These are phyloP conservation scores for Cylindrotheca closterium DNA, from an alignment of 108 stramenopile species.

Conservation along the genomic window DNA sequence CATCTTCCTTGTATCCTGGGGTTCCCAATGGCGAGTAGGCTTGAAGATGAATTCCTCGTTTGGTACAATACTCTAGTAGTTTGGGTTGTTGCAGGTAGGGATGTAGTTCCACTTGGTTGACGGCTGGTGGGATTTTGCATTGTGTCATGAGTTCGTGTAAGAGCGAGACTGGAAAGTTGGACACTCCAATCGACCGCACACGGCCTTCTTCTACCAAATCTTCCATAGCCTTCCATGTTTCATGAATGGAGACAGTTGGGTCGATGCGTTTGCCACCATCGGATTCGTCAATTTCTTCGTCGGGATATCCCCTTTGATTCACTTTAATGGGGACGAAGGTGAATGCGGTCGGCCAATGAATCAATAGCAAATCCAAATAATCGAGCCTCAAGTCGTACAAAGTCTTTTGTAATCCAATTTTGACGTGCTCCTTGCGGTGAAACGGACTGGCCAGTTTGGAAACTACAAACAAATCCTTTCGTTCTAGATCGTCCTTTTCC, in stretches of 20 bases:
- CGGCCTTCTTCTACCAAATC: slow-evolving; percentile 63
- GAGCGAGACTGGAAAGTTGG: slow-evolving; percentile 78
- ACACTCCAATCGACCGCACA: slow-evolving; percentile 78
- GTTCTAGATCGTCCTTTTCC: slow-evolving; percentile 21
- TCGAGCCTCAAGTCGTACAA: slow-evolving; percentile 75
- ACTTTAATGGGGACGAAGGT: slow-evolving; percentile 68
- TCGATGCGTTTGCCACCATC: slow-evolving; percentile 62
- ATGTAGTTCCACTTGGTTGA: slow-evolving; percentile 91
- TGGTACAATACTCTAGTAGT: slow-evolving; percentile 68
- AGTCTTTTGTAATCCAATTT: slow-evolving; percentile 69
- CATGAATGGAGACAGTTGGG: slow-evolving; percentile 50
- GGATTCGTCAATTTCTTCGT: slow-evolving; percentile 83
- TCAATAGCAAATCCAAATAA: slow-evolving; percentile 87
- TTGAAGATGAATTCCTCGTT: slow-evolving; percentile 65
- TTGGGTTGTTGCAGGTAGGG: slow-evolving; percentile 78
- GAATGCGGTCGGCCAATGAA: slow-evolving; percentile 89
- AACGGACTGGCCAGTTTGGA: slow-evolving; percentile 86
- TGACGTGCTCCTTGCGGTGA: slow-evolving; percentile 72
- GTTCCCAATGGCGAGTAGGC: slow-evolving; percentile 86
- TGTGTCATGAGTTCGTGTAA: slow-evolving; percentile 77
- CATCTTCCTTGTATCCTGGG: slow-evolving; percentile 58
- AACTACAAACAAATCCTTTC: slow-evolving; percentile 79
- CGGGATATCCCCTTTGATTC: slow-evolving; percentile 58
- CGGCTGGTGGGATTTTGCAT: slow-evolving; percentile 59
- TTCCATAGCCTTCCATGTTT: slow-evolving; percentile 82